Base-by-base conservation (phyloP, 2,329 filamentous ascomycete genomes). In the Amauroascus verrucosus region DNA sequence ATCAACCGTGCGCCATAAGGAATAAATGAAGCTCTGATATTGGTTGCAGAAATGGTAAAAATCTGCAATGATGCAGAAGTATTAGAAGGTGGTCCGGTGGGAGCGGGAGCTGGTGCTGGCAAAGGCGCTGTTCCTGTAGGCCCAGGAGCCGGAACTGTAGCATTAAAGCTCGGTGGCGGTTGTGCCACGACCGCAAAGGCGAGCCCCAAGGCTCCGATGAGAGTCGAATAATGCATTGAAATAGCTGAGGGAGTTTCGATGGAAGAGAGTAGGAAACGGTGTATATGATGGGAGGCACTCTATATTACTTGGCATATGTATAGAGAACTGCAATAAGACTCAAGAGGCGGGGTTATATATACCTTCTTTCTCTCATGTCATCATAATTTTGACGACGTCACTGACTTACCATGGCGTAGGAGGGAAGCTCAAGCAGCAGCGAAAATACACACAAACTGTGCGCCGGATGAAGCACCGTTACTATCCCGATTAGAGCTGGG, bases 11-110 rank as follows among this genome's bases (percentile, higher is more conserved):
- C 74, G 3, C 74, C 74, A 54, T 76, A 75, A 0, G 72, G 69
- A 55, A 76, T 75, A 51, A 75, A 64, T 44, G 65, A 73, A 35
- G 72, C 74, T 28, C 72, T 75, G 60, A 76, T 75, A 54, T 73
- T 72, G 45, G 68, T 65, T 2, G 73, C 72, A 30, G 65, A 66
- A 57, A 76, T 71, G 16, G 71, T 75, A 57, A 74, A 75, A 45
- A 65, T 60, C 49, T 70, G 63, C 60, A 74, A 71, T 48, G 69
- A 65, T 16, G 43, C 14, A 1, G 51, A 45, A 16, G 22, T 33
- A 13, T 50, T 50, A 24, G 48, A 40, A 20, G 32, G 20, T 4
- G 20, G 3, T 6, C 24, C 32, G 5, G 50, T 37, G 7, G 50
- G 50, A 28, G 44, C 32, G 11, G 50, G 50, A 11, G 33, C 30